Base-by-base conservation (phyloP, 2,329 filamentous ascomycete genomes). In the Macrophomina phaseolina region DNA sequence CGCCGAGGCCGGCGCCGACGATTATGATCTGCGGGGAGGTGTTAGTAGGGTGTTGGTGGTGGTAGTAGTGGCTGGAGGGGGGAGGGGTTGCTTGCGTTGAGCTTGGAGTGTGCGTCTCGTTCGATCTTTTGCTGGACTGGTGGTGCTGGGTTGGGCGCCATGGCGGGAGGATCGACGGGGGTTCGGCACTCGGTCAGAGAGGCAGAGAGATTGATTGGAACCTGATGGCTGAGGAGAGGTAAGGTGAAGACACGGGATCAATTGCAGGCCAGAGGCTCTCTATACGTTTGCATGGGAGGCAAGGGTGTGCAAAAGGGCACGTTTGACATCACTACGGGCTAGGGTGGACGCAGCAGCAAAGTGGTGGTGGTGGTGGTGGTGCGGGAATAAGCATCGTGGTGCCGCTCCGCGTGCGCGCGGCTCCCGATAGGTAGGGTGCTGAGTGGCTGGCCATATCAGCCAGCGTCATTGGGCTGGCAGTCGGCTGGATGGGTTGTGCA, bases 1-100 rank as follows among this genome's bases (percentile, higher is more conserved):
- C 86, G 30, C 84, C 84, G 23, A 87, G 78, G 5, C 86, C 86
- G 9, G 84, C 86, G n/a, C 86, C 86, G 23, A 86, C 81, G 32
- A 87, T 76, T 28, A 86, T 78, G 32, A 86, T 75, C 77, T 83
- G 38, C 23, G n/a, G 36, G 49, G 48, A 28, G 23, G 23, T 23
- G 23, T 23, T 23, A 23, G 23, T 23, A 23, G 23, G 23, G 23
- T 23, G 23, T 23, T 23, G 23, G 23, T 23, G 8, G 40, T 28
- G 23, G 7, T 40, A 5, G n/a, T 40, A n/a, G 36, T 30, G 7
- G 12, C 18, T 28, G 9, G 30, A 36, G 11, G 4, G n/a, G 9
- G 28, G 4, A 32, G 5, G 14, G 30, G 3, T 38, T 4, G 56
- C 68, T 60, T 73, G 75, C 76, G 52, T 77, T 66, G 11, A 78